phyloP scores from a whole-genome alignment of 768 basidiomycete species.

The Termitomyces sp. region DNA sequence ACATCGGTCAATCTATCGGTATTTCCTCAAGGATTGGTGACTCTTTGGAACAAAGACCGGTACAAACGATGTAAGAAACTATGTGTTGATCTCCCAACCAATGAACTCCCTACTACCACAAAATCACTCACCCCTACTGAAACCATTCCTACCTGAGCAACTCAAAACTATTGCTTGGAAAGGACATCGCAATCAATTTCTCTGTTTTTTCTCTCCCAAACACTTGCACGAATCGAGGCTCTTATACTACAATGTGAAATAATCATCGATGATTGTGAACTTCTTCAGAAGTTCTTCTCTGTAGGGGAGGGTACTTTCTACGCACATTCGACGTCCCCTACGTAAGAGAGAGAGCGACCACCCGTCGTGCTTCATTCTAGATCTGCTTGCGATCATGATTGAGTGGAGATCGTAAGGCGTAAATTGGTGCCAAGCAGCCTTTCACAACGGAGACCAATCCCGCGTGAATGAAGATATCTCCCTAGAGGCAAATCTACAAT shows the following conservation, averaged over 20 bases:
- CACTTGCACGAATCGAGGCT: neutral
- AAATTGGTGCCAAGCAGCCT: neutral
- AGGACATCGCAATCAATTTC: neutral
- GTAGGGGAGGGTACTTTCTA: neutral
- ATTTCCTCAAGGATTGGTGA: neutral
- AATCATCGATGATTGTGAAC: neutral
- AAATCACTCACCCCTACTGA: neutral
- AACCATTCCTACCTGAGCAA: neutral
- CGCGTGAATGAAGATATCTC: neutral
- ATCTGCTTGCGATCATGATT: no score
- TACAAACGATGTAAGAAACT: neutral
- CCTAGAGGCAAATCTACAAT: neutral
- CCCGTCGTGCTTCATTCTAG: no score
- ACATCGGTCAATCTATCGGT: neutral
- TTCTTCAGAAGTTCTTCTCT: no score
- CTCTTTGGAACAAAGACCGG: neutral
- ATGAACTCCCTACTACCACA: no score
- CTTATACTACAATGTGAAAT: neutral
- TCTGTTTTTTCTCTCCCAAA: neutral
- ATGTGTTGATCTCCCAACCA: neutral
- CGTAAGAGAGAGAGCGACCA: neutral
- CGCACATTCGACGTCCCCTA: neutral
- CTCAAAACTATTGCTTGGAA: neutral
- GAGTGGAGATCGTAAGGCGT: neutral
- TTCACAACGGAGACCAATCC: neutral